Conservation (phyloP, 768 basidiomycete species). For the Mycena haematopus region DNA sequence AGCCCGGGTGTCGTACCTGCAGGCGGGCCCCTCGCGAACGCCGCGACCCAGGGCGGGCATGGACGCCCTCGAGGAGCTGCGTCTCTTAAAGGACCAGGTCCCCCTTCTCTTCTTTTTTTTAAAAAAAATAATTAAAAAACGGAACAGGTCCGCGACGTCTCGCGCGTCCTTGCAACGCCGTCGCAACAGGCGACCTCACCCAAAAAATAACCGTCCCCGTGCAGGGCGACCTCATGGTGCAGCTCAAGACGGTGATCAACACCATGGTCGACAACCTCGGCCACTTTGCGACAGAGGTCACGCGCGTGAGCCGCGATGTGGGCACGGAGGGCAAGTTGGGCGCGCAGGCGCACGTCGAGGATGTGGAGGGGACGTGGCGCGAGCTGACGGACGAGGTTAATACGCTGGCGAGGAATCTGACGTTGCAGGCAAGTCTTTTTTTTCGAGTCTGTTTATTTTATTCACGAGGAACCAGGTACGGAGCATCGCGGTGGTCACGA, state of each 20-base stretch:
- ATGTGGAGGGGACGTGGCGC: slow-evolving; percentile 75
- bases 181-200: slow-evolving; percentile 69
- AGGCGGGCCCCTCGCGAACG: slow-evolving; percentile 61
- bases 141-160: slow-evolving; percentile 74
- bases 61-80: slow-evolving; percentile 73
- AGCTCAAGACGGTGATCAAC: slow-evolving; percentile 68
- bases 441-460: neutral
- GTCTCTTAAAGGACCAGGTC: slow-evolving; percentile 69
- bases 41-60: slow-evolving; percentile 65
- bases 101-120: too few species aligned
- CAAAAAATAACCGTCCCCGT: slow-evolving; percentile 76
- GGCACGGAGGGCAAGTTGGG: slow-evolving; percentile 49
- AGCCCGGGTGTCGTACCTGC: slow-evolving; percentile 51
- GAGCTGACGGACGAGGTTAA: slow-evolving; percentile 65
- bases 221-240: slow-evolving; percentile 72
- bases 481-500: slow-evolving; percentile 80
- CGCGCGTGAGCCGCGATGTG: slow-evolving; percentile 69
- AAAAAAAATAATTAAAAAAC: too few species aligned
- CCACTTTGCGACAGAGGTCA: slow-evolving; percentile 63
- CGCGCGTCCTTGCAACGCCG: slow-evolving; percentile 75
- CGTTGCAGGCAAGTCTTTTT: slow-evolving; percentile 27
- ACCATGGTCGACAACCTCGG: slow-evolving; percentile 59
- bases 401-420: slow-evolving; percentile 69
- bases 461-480: slow-evolving; percentile 58
- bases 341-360: slow-evolving; percentile 75